phyloP scores from a whole-genome alignment of 176 grass and related monocot genomes.

The Areca catechu region DNA sequence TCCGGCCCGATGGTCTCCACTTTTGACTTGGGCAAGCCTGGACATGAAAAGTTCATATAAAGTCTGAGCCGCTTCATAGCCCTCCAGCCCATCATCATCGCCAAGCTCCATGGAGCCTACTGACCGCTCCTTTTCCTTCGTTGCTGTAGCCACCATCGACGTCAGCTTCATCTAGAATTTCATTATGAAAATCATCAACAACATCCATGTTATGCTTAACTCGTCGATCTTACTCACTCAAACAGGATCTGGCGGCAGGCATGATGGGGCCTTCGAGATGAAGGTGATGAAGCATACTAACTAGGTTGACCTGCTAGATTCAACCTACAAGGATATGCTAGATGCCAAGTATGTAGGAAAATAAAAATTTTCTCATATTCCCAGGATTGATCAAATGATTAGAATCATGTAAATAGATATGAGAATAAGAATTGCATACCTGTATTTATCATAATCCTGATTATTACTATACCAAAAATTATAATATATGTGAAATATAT shows the following conservation, averaged over 20 bases:
- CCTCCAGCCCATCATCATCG: conserved; percentile 79
- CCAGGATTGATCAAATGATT: too few relatives aligned
- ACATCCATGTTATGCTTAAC: conserved; percentile 71
- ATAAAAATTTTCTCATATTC: too few relatives aligned
- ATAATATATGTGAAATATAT: too few relatives aligned
- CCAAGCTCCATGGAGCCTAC: conserved; percentile 71
- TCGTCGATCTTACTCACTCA: conserved; percentile 33
- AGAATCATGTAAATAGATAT: too few relatives aligned
- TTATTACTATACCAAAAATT: too few relatives aligned
- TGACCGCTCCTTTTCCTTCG: conserved; percentile 28
- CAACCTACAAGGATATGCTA: conserved; percentile 91
- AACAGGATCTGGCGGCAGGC: conserved; percentile 36
- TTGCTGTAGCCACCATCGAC: too few relatives aligned
- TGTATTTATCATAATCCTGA: too few relatives aligned
- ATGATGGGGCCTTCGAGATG: conserved; percentile 85
- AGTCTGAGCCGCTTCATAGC: too few relatives aligned
- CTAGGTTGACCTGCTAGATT: conserved; percentile 84
- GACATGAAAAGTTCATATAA: too few relatives aligned
- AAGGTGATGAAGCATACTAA: conserved; percentile 59
- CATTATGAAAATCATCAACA: conserved; percentile 85
- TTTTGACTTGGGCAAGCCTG: too few relatives aligned
- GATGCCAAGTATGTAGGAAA: conserved; percentile 99
- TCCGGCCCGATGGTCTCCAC: too few relatives aligned
- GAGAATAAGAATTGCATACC: too few relatives aligned
- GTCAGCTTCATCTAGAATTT: conserved; percentile 76